Percentiles rank a stretch among this genome's conserved stretches.
These are phyloP conservation scores for Colletotrichum sp. DNA, from an alignment of 2,329 filamentous ascomycete genomes.

Conservation along the genomic window DNA sequence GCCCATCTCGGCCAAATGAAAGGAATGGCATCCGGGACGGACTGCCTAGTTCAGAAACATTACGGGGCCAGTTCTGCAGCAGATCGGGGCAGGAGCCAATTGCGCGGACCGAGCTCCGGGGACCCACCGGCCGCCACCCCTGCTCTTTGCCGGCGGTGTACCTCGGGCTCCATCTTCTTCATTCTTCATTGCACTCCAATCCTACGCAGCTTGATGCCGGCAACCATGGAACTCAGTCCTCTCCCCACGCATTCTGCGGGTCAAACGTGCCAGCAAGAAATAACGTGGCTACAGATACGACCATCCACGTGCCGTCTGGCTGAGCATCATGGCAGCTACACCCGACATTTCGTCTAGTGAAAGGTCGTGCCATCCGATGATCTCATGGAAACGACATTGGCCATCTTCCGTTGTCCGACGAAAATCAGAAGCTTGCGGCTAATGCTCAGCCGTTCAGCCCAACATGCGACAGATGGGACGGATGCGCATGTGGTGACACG, in stretches of 20 bases:
- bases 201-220: background rate
- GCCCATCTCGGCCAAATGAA: background rate
- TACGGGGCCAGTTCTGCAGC: background rate
- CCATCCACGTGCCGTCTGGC: background rate
- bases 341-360: background rate
- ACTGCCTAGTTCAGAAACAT: background rate
- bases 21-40: background rate
- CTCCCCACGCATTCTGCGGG: background rate
- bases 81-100: conserved; percentile 6
- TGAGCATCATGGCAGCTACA: background rate
- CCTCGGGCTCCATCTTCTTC: background rate
- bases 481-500: background rate
- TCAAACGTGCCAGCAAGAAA: background rate
- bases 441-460: background rate
- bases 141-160: conserved; percentile 15
- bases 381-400: background rate
- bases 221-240: background rate
- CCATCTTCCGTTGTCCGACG: background rate
- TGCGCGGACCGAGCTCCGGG: background rate
- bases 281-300: background rate
- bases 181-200: background rate
- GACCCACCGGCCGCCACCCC: conserved; percentile 4
- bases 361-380: background rate
- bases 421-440: background rate
- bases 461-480: background rate